Base-by-base conservation (phyloP, 2,329 filamentous ascomycete species). In the Colletotrichum lindemuthianum region DNA sequence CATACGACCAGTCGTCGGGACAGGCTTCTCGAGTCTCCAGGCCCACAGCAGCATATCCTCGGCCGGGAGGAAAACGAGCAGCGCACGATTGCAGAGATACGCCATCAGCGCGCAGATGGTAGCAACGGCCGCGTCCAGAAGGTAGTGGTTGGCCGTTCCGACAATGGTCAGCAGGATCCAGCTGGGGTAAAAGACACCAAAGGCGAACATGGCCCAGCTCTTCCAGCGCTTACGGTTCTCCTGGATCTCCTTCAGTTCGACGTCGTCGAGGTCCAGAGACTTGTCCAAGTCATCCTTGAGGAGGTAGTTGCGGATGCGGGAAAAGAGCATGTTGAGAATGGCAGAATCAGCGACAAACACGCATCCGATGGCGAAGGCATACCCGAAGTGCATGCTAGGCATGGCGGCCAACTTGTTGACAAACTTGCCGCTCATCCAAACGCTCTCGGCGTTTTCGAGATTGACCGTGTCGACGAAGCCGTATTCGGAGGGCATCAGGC, bases 11-110 rank as follows among this genome's bases (percentile, higher is more conserved):
- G 79, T 81, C 1, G 79, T 86, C 2, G 85, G 86, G 9, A 79
- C 78, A 0, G 88, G 88, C 76, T 91, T 91, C 71, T 90, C 85
- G 34, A 91, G 84, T 59, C 86, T 80, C 68, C 89, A 77, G 8
- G 81, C 76, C 83, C 84, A 88, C 40, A 90, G 75, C 69, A 90
- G 85, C 73, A 86, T 89, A 71, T 92, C 88, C 72, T 91, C 88
- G 8, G 91, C 59, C 0, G 84, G 83, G 37, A 90, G 70, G 65
- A 91, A 73, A 65, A 88, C 89, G 63, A 90, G 72, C 57, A 91
- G 70, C 12, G 79, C 72, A 13, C 79, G 75, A 68, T 84, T 84
- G 64, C 77, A 79, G 57, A 77, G 68, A 84, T 87, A 91, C 0
- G 87, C 87, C 9, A 89, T 67, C 0, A 80, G 79, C 50, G 88